These are phyloP conservation scores for Goniomonas avonlea DNA, from an alignment of 78 protist genomes.

Conservation along the genomic window DNA sequence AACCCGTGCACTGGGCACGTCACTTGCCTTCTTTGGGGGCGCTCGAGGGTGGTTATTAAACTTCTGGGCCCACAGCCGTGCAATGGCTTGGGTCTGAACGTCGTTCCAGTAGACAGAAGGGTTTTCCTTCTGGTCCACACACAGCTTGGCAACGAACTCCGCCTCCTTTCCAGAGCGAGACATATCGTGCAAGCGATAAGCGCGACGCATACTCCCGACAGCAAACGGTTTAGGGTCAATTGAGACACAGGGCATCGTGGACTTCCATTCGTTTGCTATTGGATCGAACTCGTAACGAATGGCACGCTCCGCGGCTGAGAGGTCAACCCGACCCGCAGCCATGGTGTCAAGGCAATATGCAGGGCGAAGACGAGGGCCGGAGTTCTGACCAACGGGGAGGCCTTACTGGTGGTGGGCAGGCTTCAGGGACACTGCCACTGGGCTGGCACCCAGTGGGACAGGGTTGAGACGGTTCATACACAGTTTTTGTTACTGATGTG, in stretches of 20 bases:
- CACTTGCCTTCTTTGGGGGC: too few species aligned
- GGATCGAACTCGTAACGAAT: slow-evolving; percentile 11
- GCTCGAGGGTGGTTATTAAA: too few species aligned
- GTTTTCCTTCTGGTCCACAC: neutral
- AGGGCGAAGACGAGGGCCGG: too few species aligned
- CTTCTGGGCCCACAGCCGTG: slow-evolving; percentile 19
- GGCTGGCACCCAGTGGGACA: too few species aligned
- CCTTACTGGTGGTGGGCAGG: too few species aligned
- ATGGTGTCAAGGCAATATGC: too few species aligned
- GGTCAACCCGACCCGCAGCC: too few species aligned
- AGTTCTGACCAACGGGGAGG: too few species aligned
- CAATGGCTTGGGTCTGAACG: slow-evolving; percentile 16
- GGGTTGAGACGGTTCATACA: too few species aligned
- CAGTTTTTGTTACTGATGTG: too few species aligned
- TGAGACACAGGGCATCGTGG: neutral
- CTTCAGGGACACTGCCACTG: too few species aligned
- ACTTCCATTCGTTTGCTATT: neutral
- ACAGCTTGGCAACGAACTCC: slow-evolving; percentile 5
- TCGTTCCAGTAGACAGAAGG: neutral
- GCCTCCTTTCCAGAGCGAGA: neutral
- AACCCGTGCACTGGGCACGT: too few species aligned
- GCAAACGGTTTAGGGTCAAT: slow-evolving; percentile 3
- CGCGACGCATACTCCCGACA: slow-evolving; percentile 9
- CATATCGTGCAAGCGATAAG: neutral
- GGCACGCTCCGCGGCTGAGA: slow-evolving; percentile 1